Conservation (phyloP, 768 basidiomycete genomes). For the Suillus plorans region DNA sequence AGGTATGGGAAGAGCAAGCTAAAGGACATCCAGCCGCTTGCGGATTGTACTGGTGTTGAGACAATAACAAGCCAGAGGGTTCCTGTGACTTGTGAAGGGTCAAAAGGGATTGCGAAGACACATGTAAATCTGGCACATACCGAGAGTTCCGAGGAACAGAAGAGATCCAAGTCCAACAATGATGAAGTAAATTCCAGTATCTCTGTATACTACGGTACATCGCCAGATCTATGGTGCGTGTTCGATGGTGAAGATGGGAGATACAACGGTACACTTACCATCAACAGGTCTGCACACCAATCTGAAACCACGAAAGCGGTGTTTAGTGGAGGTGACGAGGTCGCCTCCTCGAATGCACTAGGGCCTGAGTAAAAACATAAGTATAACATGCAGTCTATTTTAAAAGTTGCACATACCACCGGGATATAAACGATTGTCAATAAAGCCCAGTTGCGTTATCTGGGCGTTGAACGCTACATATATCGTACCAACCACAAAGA, state of each 20-base stretch:
- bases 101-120: background rate
- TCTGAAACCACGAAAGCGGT: slow-evolving; percentile 29
- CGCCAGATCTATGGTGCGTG: slow-evolving; percentile 26
- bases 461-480: slow-evolving; percentile 22
- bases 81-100: slow-evolving; percentile 25
- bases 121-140: slow-evolving; percentile 10
- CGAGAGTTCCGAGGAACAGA: slow-evolving; percentile 25
- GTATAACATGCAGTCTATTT: too few species aligned
- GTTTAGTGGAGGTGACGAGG: slow-evolving; percentile 25
- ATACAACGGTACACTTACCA: slow-evolving; percentile 19
- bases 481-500: slow-evolving; percentile 29
- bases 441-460: slow-evolving; percentile 31
- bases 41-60: slow-evolving; percentile 20
- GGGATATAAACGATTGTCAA: slow-evolving; percentile 31
- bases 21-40: slow-evolving; percentile 31
- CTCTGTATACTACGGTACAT: slow-evolving; percentile 31
- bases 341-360: slow-evolving; percentile 22
- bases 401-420: slow-evolving; percentile 20
- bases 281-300: slow-evolving; percentile 30
- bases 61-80: slow-evolving; percentile 29
- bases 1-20: slow-evolving; percentile 32
- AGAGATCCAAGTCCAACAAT: slow-evolving; percentile 18
- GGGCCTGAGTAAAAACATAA: slow-evolving; percentile 18
- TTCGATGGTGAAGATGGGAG: background rate
- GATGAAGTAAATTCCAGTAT: slow-evolving; percentile 20